A percentile compares a stretch with the other conserved stretches of the same genome.
These are phyloP conservation scores for Arctium minus DNA, from an alignment of 129 eudicot species.

Conservation along the genomic window DNA sequence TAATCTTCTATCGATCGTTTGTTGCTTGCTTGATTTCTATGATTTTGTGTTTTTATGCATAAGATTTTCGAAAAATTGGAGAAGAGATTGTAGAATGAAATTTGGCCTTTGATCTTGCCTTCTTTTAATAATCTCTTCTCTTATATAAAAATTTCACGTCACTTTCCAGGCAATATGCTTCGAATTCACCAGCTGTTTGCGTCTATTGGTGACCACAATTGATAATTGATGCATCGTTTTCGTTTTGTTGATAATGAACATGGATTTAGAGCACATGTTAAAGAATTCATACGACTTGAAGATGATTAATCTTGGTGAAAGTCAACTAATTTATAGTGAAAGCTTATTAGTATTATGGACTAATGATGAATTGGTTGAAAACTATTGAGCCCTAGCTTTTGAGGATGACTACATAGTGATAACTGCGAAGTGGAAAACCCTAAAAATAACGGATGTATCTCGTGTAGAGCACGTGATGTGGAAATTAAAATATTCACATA, in stretches of 20 bases:
- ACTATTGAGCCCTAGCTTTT: no score
- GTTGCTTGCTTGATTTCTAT: not conserved
- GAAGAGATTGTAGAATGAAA: not conserved
- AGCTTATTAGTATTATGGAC: not conserved
- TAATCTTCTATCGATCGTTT: not conserved
- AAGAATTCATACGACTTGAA: not conserved
- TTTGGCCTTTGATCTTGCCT: not conserved
- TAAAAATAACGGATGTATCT: no score
- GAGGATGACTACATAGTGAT: no score
- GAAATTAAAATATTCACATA: no score
- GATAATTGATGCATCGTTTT: not conserved
- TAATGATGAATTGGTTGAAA: no score
- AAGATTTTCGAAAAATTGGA: not conserved
- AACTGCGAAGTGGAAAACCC: no score
- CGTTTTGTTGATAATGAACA: not conserved
- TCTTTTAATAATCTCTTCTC: not conserved
- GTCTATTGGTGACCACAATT: not conserved
- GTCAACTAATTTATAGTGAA: not conserved
- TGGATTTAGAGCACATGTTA: not conserved
- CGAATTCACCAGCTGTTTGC: not conserved
- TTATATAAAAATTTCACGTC: not conserved
- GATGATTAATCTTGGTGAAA: not conserved
- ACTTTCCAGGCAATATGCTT: constrained; percentile 8
- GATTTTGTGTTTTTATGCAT: not conserved
- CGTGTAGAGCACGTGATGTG: no score